Percentiles rank a stretch among this genome's conserved stretches.
Evolutionary conservation across 78 protist species (phyloP).

Genomic region (Dictyostelium capitatum): DNA sequence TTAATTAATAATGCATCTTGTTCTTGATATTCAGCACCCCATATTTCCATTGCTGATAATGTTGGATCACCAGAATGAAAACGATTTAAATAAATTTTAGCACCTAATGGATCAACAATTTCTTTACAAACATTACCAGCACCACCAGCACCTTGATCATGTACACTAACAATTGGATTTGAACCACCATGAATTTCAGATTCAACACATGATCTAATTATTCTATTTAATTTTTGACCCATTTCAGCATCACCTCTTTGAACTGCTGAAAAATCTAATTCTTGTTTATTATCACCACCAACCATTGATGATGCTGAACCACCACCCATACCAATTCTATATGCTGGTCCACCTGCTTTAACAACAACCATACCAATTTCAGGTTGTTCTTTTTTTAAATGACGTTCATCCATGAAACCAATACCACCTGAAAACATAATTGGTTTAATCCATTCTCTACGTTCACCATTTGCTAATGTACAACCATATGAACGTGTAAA

Average conservation of each 20-base stretch:
- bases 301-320: conserved; percentile 95
- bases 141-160: conserved; percentile 95
- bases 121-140: conserved; percentile 93
- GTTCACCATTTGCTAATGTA: conserved; percentile 72
- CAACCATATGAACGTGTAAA: conserved; percentile 87
- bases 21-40: conserved; percentile 96
- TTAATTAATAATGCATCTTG: conserved; percentile 85
- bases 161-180: conserved; percentile 93
- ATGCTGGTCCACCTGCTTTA: conserved; percentile 97
- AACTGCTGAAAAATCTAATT: conserved; percentile 95
- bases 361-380: conserved; percentile 89
- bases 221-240: conserved; percentile 92
- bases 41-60: conserved; percentile 90
- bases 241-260: conserved; percentile 97
- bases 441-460: conserved; percentile 96
- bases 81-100: conserved; percentile 63
- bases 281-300: conserved; percentile 83
- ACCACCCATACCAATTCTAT: conserved; percentile 96
- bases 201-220: conserved; percentile 92
- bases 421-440: conserved; percentile 97
- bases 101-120: conserved; percentile 90
- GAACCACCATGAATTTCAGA: conserved; percentile 65
- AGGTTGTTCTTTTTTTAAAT: conserved; percentile 72
- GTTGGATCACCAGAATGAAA: conserved; percentile 82
- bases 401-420: conserved; percentile 87